phyloP scores from a whole-genome alignment of 495 filamentous ascomycete species.

The Podospora didyma region DNA sequence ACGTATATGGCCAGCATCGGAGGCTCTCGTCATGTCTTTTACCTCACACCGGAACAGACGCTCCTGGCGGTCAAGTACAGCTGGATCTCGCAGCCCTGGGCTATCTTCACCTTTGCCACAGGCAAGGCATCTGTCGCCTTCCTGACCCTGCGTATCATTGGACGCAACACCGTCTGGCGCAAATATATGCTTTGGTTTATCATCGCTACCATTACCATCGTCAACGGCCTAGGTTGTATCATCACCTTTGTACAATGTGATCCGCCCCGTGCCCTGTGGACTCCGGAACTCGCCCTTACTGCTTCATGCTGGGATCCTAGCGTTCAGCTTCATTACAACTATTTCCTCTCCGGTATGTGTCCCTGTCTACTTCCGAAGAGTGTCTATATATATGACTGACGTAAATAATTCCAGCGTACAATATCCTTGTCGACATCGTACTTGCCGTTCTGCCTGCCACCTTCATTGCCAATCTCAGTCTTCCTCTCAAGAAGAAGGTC shows the following conservation, averaged over 20 bases:
- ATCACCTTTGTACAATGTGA: constrained; percentile 2
- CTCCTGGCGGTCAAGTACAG: neutral
- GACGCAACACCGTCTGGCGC: neutral
- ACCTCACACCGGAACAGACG: neutral
- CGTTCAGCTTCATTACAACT: constrained; percentile 1
- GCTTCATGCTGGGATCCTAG: neutral
- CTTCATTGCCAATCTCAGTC: neutral
- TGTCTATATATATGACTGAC: neutral
- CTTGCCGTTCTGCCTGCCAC: constrained; percentile 1
- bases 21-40: constrained; percentile 1
- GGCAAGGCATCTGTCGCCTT: constrained; percentile 4
- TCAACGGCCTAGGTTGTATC: neutral
- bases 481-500: neutral
- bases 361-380: too few relatives aligned
- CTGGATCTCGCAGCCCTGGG: constrained; percentile 2
- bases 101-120: neutral
- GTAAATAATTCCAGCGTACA: neutral
- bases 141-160: neutral
- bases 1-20: constrained; percentile 1
- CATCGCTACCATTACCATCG: neutral
- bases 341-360: neutral
- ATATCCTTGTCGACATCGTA: neutral
- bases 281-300: neutral
- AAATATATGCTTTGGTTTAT: neutral
- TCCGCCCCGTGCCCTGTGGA: neutral